Percentiles rank a stretch among this genome's conserved stretches.
phyloP scores from a whole-genome alignment of 2,329 filamentous ascomycete species.

The Talaromyces sp. region DNA sequence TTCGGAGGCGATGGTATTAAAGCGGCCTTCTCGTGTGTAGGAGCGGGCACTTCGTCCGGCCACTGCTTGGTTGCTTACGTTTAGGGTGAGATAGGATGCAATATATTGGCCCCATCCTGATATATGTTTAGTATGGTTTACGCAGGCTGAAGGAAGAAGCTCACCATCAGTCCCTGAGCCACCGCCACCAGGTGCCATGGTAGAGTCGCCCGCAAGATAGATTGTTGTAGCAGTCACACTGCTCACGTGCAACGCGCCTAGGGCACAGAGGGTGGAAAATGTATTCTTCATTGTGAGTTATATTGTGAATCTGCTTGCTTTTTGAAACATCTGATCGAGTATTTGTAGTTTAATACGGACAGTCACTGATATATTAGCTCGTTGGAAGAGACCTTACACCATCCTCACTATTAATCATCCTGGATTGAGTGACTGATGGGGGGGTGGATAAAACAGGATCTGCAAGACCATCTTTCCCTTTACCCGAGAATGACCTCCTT shows the following conservation, averaged over 20 bases:
- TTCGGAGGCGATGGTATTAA: conserved; percentile 53
- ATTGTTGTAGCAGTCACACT: neutral
- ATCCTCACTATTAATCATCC: neutral
- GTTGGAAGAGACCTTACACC: too few relatives aligned
- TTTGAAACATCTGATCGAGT: neutral
- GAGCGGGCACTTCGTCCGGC: conserved; percentile 65
- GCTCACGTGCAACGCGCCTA: neutral
- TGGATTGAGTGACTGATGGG: neutral
- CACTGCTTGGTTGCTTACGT: conserved; percentile 62
- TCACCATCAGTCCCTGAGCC: conserved; percentile 4
- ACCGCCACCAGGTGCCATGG: conserved; percentile 28
- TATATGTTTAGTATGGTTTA: neutral
- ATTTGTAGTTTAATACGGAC: neutral
- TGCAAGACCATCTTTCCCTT: neutral
- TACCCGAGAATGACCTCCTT: neutral
- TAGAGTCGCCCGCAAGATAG: conserved; percentile 33
- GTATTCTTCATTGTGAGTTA: neutral
- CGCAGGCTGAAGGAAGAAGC: conserved; percentile 8
- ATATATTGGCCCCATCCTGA: conserved; percentile 63
- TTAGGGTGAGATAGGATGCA: conserved; percentile 47
- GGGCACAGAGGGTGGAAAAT: neutral
- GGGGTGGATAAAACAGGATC: neutral
- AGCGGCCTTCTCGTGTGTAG: conserved; percentile 64
- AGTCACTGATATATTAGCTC: neutral
- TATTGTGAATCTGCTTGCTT: neutral